Conservation (phyloP, 2,329 filamentous ascomycete species). For the Thyridium curvatum region DNA sequence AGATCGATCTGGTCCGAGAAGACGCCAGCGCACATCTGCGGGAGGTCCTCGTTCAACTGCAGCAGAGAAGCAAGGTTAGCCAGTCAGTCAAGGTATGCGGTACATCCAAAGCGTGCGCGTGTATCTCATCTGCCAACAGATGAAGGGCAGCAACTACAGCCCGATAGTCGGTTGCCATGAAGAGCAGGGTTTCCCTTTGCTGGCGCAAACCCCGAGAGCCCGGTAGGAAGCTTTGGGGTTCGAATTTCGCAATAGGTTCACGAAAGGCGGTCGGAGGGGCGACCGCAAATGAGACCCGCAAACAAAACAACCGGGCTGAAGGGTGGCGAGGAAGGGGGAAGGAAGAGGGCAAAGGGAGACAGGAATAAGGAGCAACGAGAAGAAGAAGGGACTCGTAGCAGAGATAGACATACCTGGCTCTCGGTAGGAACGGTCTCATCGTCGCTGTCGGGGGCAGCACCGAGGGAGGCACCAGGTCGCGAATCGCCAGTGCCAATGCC, state of each 20-base stretch:
- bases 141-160: no score
- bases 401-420: conserved; percentile 67
- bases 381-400: conserved; percentile 5
- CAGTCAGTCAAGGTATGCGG: not conserved
- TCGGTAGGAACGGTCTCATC: conserved; percentile 94
- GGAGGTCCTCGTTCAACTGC: conserved; percentile 94
- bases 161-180: no score
- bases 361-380: conserved; percentile 9
- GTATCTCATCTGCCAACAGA: no score
- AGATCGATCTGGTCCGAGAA: conserved; percentile 98
- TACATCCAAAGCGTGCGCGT: no score
- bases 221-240: no score
- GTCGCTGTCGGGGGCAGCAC: conserved; percentile 90
- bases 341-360: conserved; percentile 2
- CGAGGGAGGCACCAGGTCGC: conserved; percentile 74
- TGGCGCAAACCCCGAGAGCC: no score
- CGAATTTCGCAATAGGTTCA: no score
- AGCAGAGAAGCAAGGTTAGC: conserved; percentile 16
- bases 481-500: conserved; percentile 80
- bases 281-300: no score
- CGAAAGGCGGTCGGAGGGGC: no score
- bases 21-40: conserved; percentile 95
- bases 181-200: no score
- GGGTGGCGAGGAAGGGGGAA: not conserved
- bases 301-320: not conserved